Evolutionary conservation across 2,329 filamentous ascomycete genomes (phyloP), one percentile per base, ranked within the genome.

Genomic region (Dothistroma septosporum): DNA sequence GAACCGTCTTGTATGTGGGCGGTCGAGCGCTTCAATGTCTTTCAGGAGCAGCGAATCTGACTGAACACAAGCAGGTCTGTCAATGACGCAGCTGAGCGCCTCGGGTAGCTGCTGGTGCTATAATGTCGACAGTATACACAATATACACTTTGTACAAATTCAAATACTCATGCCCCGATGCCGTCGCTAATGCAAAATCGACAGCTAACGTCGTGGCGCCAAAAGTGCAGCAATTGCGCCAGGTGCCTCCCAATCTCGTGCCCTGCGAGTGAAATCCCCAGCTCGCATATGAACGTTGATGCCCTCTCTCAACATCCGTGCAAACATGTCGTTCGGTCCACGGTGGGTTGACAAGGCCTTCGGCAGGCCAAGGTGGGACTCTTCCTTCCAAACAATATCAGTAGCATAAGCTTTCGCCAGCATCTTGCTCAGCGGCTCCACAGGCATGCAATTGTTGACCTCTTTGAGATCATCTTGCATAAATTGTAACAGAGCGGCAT

Each of bases 341-440:
- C 59, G 52, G 8, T 41, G 24, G 44, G 33, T 35, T 10, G 41
- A 14, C 46, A 56, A 21, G 2, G 49, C 55, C 6, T 52, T 55
- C 16, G 53, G 55, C 16, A 53, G 7, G 1, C 64, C 67, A 21
- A 69, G 10, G 24, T 28, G 24, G 9, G 55, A 48, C 6, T 41
- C 24, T 12, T 61, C 48, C 31, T 65, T 62, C 70, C 70, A 72
- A 21, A 56, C 47, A 22, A 60, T 22, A 47, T 72, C 70, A 35
- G 54, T 59, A 24, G 58, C 32, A 49, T 52, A 68, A 9, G 70
- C 70, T 52, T 56, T 24, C 32, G 68, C 65, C 12, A 70, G 61
- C 2, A 69, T 16, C 11, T 66, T 59, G 16, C 55, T 41, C 5
- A 72, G 54, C 1, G 64, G 60, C 9, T 53, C 16, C 10, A 46